Percentiles rank a stretch among this genome's conserved stretches.
Conservation (phyloP, 108 stramenopile genomes). For the Pseudonitzschia pungens region DNA sequence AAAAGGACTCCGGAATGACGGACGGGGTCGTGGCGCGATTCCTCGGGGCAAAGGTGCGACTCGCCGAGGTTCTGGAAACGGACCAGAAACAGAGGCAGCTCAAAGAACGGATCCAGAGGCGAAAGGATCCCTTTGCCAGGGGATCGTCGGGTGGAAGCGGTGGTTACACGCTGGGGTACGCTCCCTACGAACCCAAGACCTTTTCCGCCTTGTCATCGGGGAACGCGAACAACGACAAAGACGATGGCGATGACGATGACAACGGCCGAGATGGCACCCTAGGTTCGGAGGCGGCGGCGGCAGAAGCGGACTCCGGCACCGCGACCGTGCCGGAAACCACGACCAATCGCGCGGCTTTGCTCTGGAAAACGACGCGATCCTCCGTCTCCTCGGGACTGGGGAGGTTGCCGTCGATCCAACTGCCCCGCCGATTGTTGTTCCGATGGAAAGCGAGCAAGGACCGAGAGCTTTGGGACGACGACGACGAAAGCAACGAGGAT, state of each 20-base stretch:
- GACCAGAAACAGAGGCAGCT: neutral
- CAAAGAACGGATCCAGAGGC: neutral
- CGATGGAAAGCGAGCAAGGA: no score
- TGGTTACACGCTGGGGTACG: constrained; percentile 7
- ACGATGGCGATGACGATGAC: neutral
- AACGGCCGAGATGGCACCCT: no score
- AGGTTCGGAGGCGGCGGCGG: no score
- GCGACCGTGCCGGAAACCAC: no score
- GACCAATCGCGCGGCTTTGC: no score
- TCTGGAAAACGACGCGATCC: no score
- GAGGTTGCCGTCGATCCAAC: no score
- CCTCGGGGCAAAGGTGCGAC: neutral
- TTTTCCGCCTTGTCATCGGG: neutral
- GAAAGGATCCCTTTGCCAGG: constrained; percentile 14
- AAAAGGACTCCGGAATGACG: no score
- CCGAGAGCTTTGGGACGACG: neutral
- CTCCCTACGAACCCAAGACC: constrained; percentile 14
- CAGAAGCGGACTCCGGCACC: no score
- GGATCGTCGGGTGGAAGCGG: neutral
- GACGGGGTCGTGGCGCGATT: no score
- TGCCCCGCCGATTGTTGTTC: neutral
- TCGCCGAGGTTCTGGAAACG: neutral
- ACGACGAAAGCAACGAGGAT: neutral
- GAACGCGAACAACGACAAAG: neutral
- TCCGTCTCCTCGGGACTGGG: no score